Conservation (phyloP, 352 stramenopile species). For the Pythium grandisporangium region DNA sequence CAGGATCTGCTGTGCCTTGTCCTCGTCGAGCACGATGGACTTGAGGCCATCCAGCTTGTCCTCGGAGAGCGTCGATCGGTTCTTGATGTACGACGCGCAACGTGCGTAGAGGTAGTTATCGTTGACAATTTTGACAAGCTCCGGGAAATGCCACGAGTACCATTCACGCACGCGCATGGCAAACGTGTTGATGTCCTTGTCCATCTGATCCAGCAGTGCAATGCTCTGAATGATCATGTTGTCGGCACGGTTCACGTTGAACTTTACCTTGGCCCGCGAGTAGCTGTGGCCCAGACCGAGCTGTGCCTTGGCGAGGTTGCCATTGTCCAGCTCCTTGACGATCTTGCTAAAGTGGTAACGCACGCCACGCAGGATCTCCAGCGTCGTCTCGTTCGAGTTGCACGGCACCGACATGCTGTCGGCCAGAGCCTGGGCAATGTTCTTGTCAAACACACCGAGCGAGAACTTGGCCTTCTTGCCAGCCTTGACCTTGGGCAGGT, state of each 20-base stretch:
- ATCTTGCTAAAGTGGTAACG: slow-evolving; percentile 97
- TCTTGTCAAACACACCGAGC: slow-evolving; percentile 92
- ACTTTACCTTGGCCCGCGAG: slow-evolving; percentile 98
- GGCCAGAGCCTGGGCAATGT: slow-evolving; percentile 91
- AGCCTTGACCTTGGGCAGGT: slow-evolving; percentile 96
- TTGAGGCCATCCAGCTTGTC: slow-evolving; percentile 74
- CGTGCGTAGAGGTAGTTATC: slow-evolving; percentile 99
- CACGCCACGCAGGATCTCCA: slow-evolving; percentile 96
- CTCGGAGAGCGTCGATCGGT: slow-evolving; percentile 74
- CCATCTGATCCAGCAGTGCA: slow-evolving; percentile 98
- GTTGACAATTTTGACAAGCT: slow-evolving; percentile 99
- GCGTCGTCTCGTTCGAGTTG: slow-evolving; percentile 96
- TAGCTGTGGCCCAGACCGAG: slow-evolving; percentile 99
- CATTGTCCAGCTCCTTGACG: slow-evolving; percentile 96
- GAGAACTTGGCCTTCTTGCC: slow-evolving; percentile 86
- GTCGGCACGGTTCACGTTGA: slow-evolving; percentile 99
- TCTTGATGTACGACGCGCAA: slow-evolving; percentile 96
- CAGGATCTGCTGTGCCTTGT: slow-evolving; percentile 93
- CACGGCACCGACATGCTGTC: slow-evolving; percentile 92
- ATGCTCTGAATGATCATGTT: slow-evolving; percentile 99
- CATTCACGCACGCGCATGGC: slow-evolving; percentile 99
- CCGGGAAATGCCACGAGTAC: slow-evolving; percentile 99
- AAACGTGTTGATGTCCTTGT: slow-evolving; percentile 99
- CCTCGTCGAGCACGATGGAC: slow-evolving; percentile 97
- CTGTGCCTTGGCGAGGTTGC: slow-evolving; percentile 96